phyloP scores from a whole-genome alignment of 129 eudicot species.

The Lactuca sativa region DNA sequence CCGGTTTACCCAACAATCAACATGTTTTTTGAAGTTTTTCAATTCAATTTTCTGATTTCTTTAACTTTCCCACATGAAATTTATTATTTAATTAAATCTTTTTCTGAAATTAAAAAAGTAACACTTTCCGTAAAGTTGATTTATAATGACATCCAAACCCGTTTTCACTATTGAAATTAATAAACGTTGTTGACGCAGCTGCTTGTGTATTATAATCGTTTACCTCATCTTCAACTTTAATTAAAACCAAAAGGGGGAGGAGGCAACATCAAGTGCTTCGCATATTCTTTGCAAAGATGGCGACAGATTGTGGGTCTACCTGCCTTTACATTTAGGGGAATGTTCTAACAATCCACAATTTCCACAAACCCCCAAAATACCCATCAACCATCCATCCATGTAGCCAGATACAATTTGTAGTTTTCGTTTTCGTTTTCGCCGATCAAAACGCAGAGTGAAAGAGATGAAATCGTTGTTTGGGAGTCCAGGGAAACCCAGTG shows the following conservation, averaged over 20 bases:
- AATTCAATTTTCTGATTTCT: neutral
- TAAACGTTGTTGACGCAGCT: neutral
- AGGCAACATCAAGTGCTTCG: constrained; percentile 13
- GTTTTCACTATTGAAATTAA: neutral
- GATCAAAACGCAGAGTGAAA: neutral
- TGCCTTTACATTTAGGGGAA: constrained; percentile 13
- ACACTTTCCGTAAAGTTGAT: neutral
- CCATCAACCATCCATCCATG: neutral
- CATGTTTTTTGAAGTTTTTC: neutral
- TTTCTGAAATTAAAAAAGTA: neutral
- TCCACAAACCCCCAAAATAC: neutral
- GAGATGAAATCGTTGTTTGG: constrained; percentile 61
- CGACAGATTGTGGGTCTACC: constrained; percentile 21
- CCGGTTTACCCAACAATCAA: neutral
- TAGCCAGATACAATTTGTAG: neutral
- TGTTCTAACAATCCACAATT: constrained; percentile 6
- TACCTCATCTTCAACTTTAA: neutral
- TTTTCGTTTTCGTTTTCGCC: neutral
- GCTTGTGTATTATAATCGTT: constrained; percentile 3
- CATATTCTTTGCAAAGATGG: constrained; percentile 10
- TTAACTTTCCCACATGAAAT: neutral
- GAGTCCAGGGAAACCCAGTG: constrained; percentile 62
- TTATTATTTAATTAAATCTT: neutral
- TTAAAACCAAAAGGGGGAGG: neutral
- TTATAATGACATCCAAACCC: constrained; percentile 1